These are phyloP conservation scores for Verruconis gallopava DNA, from an alignment of 2,329 filamentous ascomycete genomes.

Conservation along the genomic window DNA sequence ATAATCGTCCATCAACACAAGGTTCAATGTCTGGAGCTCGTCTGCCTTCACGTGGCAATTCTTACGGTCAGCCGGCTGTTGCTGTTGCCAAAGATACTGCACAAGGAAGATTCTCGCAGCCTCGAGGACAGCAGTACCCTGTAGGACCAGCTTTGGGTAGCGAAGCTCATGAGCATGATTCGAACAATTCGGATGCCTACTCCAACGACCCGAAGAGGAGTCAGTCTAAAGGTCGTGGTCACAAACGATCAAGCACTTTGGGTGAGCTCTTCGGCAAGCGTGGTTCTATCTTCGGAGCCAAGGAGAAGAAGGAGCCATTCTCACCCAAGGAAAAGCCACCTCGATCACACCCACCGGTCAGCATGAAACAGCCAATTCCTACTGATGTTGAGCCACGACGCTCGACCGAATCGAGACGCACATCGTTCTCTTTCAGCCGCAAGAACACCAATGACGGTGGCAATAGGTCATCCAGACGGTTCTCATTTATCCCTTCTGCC, in stretches of 20 bases:
- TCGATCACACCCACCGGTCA: slow-evolving; percentile 59
- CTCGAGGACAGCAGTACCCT: slow-evolving; percentile 50
- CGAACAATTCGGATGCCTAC: background rate
- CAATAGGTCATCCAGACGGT: slow-evolving; percentile 32
- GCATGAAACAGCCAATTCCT: slow-evolving; percentile 62
- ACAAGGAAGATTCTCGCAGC: slow-evolving; percentile 79
- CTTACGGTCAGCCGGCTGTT: slow-evolving; percentile 79
- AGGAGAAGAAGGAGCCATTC: slow-evolving; percentile 16
- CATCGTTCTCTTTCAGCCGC: slow-evolving; percentile 36
- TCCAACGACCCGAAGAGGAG: slow-evolving; percentile 27
- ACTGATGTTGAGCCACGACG: slow-evolving; percentile 40
- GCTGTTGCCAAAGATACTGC: slow-evolving; percentile 82
- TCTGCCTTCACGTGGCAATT: slow-evolving; percentile 59
- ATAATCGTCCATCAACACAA: slow-evolving; percentile 59
- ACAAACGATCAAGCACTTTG: slow-evolving; percentile 53
- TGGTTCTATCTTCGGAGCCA: slow-evolving; percentile 65
- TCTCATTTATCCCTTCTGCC: slow-evolving; percentile 38
- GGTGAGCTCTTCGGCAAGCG: slow-evolving; percentile 61
- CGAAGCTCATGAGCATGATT: background rate
- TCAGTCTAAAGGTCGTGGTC: slow-evolving; percentile 30
- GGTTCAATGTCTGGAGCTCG: slow-evolving; percentile 54
- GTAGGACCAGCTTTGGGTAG: background rate
- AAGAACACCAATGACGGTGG: slow-evolving; percentile 31
- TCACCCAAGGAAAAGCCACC: slow-evolving; percentile 39
- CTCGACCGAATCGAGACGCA: slow-evolving; percentile 36